A percentile compares a stretch with the other conserved stretches of the same genome.
phyloP scores from a whole-genome alignment of 2,329 filamentous ascomycete species.

The Dothiorella sarmentorum region DNA sequence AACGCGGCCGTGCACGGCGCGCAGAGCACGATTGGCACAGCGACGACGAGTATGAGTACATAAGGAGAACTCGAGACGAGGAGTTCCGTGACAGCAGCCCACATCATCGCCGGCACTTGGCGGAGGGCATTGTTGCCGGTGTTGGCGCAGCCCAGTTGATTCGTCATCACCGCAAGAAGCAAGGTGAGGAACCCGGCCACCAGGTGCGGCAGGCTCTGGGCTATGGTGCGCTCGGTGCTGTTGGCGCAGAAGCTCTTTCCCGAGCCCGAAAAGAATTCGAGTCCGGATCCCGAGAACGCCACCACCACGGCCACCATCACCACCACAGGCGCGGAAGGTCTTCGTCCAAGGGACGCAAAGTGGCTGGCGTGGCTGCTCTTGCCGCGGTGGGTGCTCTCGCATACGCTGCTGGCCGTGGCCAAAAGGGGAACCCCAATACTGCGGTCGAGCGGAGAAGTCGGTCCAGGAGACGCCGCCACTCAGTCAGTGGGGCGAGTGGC shows the following conservation, averaged over 20 bases:
- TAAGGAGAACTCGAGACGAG: conserved; percentile 49
- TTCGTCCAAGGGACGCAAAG: conserved; percentile 46
- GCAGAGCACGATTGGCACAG: conserved; percentile 44
- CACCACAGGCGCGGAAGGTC: conserved; percentile 30
- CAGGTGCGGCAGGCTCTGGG: conserved; percentile 54
- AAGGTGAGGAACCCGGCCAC: conserved; percentile 54
- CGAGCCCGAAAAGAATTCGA: conserved; percentile 49
- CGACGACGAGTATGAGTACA: conserved; percentile 61
- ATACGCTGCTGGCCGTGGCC: conserved; percentile 48
- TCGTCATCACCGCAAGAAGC: conserved; percentile 54
- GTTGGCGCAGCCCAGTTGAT: conserved; percentile 59
- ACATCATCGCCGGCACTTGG: conserved; percentile 55
- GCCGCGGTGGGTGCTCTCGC: conserved; percentile 59
- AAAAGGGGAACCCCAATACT: conserved; percentile 48
- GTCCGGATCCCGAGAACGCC: conserved; percentile 37
- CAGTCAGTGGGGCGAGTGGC: conserved; percentile 24
- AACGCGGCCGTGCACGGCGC: conserved; percentile 33
- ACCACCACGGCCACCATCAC: conserved; percentile 22
- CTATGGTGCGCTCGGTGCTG: conserved; percentile 59
- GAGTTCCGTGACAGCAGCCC: conserved; percentile 38
- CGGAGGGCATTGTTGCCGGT: conserved; percentile 60
- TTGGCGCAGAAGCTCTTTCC: conserved; percentile 57
- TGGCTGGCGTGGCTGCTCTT: conserved; percentile 58
- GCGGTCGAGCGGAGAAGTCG: conserved; percentile 47
- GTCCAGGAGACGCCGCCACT: conserved; percentile 43